Percentiles rank a stretch among this genome's conserved stretches.
Evolutionary conservation across 2,329 filamentous ascomycete species (phyloP).

Genomic region (Ilyonectria robusta): DNA sequence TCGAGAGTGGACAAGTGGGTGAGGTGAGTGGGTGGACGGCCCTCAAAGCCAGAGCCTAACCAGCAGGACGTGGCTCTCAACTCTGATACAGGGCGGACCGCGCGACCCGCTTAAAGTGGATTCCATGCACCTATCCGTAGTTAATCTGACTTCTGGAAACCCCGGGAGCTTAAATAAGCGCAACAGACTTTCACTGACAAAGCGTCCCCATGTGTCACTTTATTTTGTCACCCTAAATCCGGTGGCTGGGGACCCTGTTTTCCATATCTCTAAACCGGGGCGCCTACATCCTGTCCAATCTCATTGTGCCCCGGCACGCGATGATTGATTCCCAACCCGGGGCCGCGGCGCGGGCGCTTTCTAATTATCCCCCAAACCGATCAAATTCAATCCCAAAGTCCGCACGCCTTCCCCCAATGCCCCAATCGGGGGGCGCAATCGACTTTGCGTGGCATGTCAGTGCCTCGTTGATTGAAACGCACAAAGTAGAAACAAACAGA

Average conservation of each 20-base stretch:
- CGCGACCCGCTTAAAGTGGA: slow-evolving; percentile 25
- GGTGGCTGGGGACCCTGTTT: slow-evolving; percentile 29
- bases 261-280: slow-evolving; percentile 15
- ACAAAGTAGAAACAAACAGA: background rate
- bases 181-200: background rate
- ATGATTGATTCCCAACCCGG: slow-evolving; percentile 35
- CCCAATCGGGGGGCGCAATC: slow-evolving; percentile 12
- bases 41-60: slow-evolving; percentile 8
- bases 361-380: slow-evolving; percentile 27
- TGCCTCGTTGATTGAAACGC: background rate
- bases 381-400: slow-evolving; percentile 7
- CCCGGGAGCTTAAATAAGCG: slow-evolving; percentile 8
- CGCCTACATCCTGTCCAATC: slow-evolving; percentile 23
- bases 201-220: background rate
- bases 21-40: slow-evolving; percentile 32
- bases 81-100: slow-evolving; percentile 28
- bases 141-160: slow-evolving; percentile 22
- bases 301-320: slow-evolving; percentile 41
- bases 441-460: slow-evolving; percentile 1
- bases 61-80: slow-evolving; percentile 18
- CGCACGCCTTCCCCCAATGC: background rate
- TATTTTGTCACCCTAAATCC: background rate
- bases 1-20: slow-evolving; percentile 24
- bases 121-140: slow-evolving; percentile 13
- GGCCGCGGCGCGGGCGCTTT: slow-evolving; percentile 26